These are phyloP conservation scores for Agrocybe chaxingu DNA, from an alignment of 768 basidiomycete genomes.

Conservation along the genomic window DNA sequence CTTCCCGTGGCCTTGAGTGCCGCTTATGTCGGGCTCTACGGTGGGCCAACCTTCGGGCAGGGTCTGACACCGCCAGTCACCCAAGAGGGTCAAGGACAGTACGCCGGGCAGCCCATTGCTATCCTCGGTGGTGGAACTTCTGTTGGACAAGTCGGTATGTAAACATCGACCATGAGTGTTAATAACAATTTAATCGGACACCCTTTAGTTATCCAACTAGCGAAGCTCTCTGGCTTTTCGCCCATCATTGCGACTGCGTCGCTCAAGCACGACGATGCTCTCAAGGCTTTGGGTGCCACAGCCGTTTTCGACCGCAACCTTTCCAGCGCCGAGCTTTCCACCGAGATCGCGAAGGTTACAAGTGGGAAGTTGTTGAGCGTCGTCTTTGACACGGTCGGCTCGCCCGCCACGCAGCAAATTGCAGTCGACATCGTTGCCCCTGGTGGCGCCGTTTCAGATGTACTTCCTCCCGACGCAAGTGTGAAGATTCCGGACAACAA, in stretches of 20 bases:
- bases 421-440: conserved; percentile 21
- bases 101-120: conserved; percentile 10
- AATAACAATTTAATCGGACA: conserved; percentile 14
- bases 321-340: background rate
- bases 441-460: background rate
- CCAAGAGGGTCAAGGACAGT: background rate
- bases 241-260: conserved; percentile 39
- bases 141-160: conserved; percentile 24
- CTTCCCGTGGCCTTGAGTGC: conserved; percentile 29
- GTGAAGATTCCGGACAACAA: conserved; percentile 10
- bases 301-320: conserved; percentile 29
- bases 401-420: conserved; percentile 33
- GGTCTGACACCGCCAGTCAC: conserved; percentile 1
- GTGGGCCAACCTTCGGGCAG: conserved; percentile 6
- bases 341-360: conserved; percentile 18
- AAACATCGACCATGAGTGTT: conserved; percentile 31
- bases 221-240: conserved; percentile 34
- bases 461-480: background rate
- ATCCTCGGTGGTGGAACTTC: conserved; percentile 27
- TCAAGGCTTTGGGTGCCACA: conserved; percentile 39
- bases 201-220: conserved; percentile 34
- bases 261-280: conserved; percentile 17
- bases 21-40: conserved; percentile 35
- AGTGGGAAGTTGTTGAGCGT: conserved; percentile 10
- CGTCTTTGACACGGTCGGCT: conserved; percentile 30